phyloP scores from a whole-genome alignment of 805 yeast genomes.

The Candida golubevii region DNA sequence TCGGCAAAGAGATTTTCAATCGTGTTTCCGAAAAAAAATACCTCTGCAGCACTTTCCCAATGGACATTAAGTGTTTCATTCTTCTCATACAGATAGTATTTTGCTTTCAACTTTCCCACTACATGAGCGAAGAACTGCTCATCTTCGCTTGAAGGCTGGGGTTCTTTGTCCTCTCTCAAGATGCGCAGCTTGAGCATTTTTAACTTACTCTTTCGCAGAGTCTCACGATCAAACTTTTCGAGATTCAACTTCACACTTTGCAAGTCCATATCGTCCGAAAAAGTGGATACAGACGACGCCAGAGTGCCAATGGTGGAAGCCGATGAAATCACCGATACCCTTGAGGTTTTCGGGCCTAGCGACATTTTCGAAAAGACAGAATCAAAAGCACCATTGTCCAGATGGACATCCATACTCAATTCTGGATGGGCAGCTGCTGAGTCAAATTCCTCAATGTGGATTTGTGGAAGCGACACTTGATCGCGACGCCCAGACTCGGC shows the following conservation, averaged over 20 bases:
- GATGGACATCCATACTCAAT: background rate
- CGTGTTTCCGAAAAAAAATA: constrained; percentile 19
- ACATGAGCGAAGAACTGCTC: constrained; percentile 7
- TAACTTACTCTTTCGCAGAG: constrained; percentile 2
- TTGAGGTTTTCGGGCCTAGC: background rate
- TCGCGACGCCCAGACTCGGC: constrained; percentile 1
- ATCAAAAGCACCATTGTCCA: background rate
- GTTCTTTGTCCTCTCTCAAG: constrained; percentile 1
- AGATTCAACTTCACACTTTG: constrained; percentile 12
- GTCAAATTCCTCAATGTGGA: background rate
- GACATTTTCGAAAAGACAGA: background rate
- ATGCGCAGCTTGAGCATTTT: constrained; percentile 8
- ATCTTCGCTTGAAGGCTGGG: constrained; percentile 6
- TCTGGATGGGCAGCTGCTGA: background rate
- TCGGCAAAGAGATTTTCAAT: constrained; percentile 12
- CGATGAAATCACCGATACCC: constrained; percentile 2
- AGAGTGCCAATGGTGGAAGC: constrained; percentile 2
- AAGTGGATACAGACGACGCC: constrained; percentile 6
- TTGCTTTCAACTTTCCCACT: constrained; percentile 1
- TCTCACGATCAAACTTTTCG: constrained; percentile 4
- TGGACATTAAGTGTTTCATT: constrained; percentile 9
- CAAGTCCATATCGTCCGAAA: constrained; percentile 14
- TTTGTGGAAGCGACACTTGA: constrained; percentile 1
- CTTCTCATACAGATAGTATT: constrained; percentile 8
- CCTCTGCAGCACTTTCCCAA: constrained; percentile 19